Evolutionary conservation across 768 basidiomycete species (phyloP).

Genomic region (Tulasnella sp.): DNA sequence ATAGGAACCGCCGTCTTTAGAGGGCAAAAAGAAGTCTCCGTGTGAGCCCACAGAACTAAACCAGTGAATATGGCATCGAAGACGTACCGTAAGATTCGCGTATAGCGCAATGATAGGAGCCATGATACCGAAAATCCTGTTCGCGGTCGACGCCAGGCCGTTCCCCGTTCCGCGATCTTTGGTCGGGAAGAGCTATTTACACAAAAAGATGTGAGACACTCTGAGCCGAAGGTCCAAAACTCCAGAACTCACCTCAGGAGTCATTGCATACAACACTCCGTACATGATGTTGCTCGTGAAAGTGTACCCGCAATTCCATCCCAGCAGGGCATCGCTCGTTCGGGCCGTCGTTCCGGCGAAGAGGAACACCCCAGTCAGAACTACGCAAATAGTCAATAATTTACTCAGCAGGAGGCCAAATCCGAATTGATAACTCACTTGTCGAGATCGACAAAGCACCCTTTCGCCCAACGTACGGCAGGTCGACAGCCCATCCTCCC

Average conservation of each 20-base stretch:
- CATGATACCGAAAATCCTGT: conserved; percentile 56
- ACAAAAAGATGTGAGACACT: conserved; percentile 18
- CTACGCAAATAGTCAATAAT: conserved; percentile 23
- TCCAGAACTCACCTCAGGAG: conserved; percentile 53
- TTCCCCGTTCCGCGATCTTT: conserved; percentile 56
- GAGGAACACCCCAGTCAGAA: conserved; percentile 63
- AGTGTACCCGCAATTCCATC: conserved; percentile 72
- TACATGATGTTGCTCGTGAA: conserved; percentile 65
- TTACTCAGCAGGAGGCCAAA: neutral
- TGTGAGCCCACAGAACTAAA: no score
- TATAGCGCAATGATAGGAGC: conserved; percentile 61
- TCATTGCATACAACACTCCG: conserved; percentile 58
- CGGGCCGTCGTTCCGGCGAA: conserved; percentile 65
- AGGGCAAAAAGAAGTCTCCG: neutral
- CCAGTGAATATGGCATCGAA: neutral
- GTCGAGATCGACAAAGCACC: conserved; percentile 57
- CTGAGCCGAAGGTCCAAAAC: conserved; percentile 30
- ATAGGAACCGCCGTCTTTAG: conserved; percentile 48
- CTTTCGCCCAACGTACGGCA: conserved; percentile 49
- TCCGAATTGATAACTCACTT: conserved; percentile 32
- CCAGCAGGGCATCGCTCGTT: conserved; percentile 53
- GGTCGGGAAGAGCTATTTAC: conserved; percentile 13
- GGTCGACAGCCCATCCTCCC: conserved; percentile 59
- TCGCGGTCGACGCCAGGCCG: conserved; percentile 46
- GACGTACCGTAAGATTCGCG: conserved; percentile 34